Percentiles rank a stretch among this genome's conserved stretches.
These are phyloP conservation scores for Naganishia sp. DNA, from an alignment of 1,284 basidiomycete species.

Conservation along the genomic window DNA sequence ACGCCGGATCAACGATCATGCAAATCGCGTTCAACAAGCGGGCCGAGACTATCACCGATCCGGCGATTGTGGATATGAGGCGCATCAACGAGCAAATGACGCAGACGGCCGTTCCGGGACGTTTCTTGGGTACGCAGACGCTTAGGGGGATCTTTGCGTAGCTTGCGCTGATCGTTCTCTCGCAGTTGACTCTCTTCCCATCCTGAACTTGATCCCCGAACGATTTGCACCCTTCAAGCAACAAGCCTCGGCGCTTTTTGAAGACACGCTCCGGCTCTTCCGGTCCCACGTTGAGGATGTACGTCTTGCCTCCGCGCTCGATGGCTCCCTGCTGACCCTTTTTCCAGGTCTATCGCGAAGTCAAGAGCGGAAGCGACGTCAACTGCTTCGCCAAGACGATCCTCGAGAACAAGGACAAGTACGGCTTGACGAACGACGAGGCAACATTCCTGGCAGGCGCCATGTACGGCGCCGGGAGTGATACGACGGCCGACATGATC, in stretches of 20 bases:
- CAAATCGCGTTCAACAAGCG: constrained; percentile 45
- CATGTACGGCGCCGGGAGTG: constrained; percentile 40
- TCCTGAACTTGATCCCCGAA: constrained; percentile 39
- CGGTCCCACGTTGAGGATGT: constrained; percentile 37
- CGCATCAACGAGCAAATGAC: constrained; percentile 39
- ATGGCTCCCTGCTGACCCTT: background rate
- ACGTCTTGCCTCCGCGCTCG: background rate
- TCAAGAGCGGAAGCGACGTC: constrained; percentile 34
- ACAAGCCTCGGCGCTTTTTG: constrained; percentile 34
- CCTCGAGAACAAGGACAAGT: constrained; percentile 37
- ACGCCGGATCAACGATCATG: constrained; percentile 45
- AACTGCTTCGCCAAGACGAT: constrained; percentile 44
- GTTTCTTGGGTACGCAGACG: constrained; percentile 36
- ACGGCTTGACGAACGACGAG: constrained; percentile 40
- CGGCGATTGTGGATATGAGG: constrained; percentile 42
- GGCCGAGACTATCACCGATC: constrained; percentile 38
- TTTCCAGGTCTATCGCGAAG: constrained; percentile 25
- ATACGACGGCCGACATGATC: constrained; percentile 41
- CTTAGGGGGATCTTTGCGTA: too few species aligned
- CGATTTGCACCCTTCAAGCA: constrained; percentile 42
- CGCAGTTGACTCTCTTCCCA: constrained; percentile 41
- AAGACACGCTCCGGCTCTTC: constrained; percentile 41
- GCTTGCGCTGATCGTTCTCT: background rate
- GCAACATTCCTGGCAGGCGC: constrained; percentile 43
- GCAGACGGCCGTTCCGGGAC: constrained; percentile 42